phyloP scores from a whole-genome alignment of 225 moss, liverwort and hornwort genomes.

The Asterella californica region DNA sequence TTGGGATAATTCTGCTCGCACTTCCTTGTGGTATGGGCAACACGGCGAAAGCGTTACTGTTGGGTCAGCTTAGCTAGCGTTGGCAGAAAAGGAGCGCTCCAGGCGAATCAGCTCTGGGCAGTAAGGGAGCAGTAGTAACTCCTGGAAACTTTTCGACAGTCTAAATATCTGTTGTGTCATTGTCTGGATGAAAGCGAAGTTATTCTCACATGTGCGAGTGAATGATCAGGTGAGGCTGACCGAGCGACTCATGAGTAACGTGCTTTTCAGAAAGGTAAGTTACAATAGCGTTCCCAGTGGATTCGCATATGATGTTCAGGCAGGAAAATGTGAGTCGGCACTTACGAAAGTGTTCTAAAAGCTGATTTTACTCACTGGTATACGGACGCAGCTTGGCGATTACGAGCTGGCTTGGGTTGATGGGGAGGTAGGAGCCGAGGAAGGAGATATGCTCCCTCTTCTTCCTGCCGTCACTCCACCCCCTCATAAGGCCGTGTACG shows the following conservation, averaged over 20 bases:
- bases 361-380: neutral
- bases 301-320: neutral
- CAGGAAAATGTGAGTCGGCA: neutral
- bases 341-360: neutral
- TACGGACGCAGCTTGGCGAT: conserved; percentile 73
- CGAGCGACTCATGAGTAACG: conserved; percentile 96
- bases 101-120: neutral
- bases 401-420: conserved; percentile 99
- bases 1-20: neutral
- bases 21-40: neutral
- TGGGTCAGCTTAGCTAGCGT: no score
- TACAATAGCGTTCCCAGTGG: neutral
- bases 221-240: conserved; percentile 78
- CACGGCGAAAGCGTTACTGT: no score
- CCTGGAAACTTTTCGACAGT: neutral
- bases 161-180: neutral
- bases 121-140: neutral
- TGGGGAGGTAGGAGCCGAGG: conserved; percentile 89
- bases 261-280: conserved; percentile 90
- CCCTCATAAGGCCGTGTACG: conserved; percentile 93
- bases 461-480: conserved; percentile 74
- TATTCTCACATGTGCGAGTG: neutral
- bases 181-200: neutral
- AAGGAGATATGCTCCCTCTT: conserved; percentile 75
- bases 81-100: no score